These are phyloP conservation scores for Grosmannia huntii DNA, from an alignment of 2,329 filamentous ascomycete species.

Conservation along the genomic window DNA sequence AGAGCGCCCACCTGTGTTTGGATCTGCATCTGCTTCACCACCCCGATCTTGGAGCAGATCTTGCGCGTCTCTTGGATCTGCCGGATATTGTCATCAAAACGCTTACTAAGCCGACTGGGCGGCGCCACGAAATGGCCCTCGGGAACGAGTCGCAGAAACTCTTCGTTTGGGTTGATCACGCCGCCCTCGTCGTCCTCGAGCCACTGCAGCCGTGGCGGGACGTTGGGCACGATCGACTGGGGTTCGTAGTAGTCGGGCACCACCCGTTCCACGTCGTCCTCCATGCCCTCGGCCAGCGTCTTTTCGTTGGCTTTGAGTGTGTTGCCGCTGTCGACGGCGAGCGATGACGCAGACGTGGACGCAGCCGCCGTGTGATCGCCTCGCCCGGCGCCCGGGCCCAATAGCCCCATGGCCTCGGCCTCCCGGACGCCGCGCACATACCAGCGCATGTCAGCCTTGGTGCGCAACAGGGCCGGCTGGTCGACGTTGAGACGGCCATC, in stretches of 20 bases:
- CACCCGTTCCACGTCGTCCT: conserved; percentile 70
- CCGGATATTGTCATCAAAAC: conserved; percentile 79
- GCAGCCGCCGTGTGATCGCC: not conserved
- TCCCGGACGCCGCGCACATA: conserved; percentile 72
- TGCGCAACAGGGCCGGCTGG: conserved; percentile 74
- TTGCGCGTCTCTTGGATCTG: conserved; percentile 97
- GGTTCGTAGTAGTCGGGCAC: conserved; percentile 93
- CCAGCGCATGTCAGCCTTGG: conserved; percentile 77
- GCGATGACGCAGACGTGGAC: not conserved
- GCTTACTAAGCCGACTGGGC: conserved; percentile 58
- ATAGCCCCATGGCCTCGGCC: conserved; percentile 37
- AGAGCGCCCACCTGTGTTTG: conserved; percentile 77
- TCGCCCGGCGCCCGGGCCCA: conserved; percentile 4
- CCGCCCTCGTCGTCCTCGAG: conserved; percentile 80
- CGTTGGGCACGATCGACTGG: conserved; percentile 72
- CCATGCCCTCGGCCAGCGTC: conserved; percentile 77
- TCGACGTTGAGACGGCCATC: conserved; percentile 75
- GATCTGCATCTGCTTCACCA: conserved; percentile 99
- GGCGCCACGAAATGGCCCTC: conserved; percentile 64
- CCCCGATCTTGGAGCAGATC: conserved; percentile 87
- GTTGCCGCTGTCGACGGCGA: conserved; percentile 13
- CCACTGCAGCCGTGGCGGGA: conserved; percentile 70
- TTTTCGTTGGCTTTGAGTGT: conserved; percentile 34
- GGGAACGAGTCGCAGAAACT: conserved; percentile 68
- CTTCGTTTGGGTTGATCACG: conserved; percentile 76